Evolutionary conservation across 2,329 filamentous ascomycete genomes (phyloP), one percentile per base, ranked within the genome.

Genomic region (Arachnomyces sp.): DNA sequence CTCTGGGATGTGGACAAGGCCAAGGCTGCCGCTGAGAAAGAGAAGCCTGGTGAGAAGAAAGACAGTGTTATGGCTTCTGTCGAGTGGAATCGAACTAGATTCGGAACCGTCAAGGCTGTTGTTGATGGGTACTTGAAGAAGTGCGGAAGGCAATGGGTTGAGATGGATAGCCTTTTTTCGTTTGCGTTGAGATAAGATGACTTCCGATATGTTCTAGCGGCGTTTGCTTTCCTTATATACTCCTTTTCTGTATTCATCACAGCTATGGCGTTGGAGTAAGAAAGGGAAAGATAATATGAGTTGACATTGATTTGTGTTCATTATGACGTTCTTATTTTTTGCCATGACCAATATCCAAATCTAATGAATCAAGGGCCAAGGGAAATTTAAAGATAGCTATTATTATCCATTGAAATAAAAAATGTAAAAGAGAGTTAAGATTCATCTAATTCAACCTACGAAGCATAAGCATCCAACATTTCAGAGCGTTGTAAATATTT

Each of bases 1-100:
- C 66, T 96, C 40, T 98, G 88, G 72, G 89, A 98, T 62, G 84
- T 93, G 3, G 89, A 96, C 46, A 87, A 86, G 65, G 84, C 84
- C 11, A 77, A 78, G 48, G 55, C 53, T 34, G 69, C 64, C n/a
- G 66, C 67, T 6, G 68, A 68, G 16, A 75, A 71, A 35, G 66
- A 72, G 36, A 52, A 71, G 14, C 60, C 63, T 44, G 66, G 60
- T 1, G 69, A 79, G 47, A 74, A 78, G 55, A 76, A 71, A 44
- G 81, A 84, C 42, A 81, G 77, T 62, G 62, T 95, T 8, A 58
- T 75, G 15, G 80, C 80, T 2, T 68, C 95, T 42, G 87, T 80
- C 3, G 85, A 89, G 57, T 80, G 88, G 61, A 98, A 98, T 62
- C 76, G 86, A 43, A 71, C 74, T 30, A 73, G 87, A 45, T 96